Evolutionary conservation across 2,329 filamentous ascomycete species (phyloP).

Genomic region (Exophiala viscosa): DNA sequence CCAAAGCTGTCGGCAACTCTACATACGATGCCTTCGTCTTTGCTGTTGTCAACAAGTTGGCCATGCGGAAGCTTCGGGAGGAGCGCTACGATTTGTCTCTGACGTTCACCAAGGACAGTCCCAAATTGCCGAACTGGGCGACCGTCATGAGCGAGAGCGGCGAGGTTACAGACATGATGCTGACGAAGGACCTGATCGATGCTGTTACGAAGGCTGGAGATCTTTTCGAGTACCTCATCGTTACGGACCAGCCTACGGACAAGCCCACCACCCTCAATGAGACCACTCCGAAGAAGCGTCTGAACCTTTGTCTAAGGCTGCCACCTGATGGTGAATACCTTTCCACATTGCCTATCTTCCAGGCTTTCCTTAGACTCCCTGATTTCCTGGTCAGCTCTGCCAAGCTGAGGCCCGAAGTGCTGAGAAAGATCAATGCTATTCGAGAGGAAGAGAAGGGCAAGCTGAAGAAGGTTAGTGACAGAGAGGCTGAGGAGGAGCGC

Average conservation of each 20-base stretch:
- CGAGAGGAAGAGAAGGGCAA: slow-evolving; percentile 77
- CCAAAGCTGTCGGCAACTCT: slow-evolving; percentile 58
- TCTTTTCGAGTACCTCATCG: slow-evolving; percentile 77
- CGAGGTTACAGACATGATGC: slow-evolving; percentile 81
- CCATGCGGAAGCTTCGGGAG: slow-evolving; percentile 84
- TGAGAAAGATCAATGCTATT: slow-evolving; percentile 73
- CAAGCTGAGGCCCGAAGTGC: slow-evolving; percentile 86
- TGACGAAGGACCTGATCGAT: slow-evolving; percentile 82
- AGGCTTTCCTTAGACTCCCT: slow-evolving; percentile 76
- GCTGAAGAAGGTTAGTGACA: slow-evolving; percentile 75
- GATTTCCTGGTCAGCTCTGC: slow-evolving; percentile 72
- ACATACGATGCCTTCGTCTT: slow-evolving; percentile 88
- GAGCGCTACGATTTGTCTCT: slow-evolving; percentile 93
- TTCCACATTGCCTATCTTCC: slow-evolving; percentile 69
- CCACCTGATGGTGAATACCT: slow-evolving; percentile 61
- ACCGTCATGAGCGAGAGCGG: slow-evolving; percentile 97
- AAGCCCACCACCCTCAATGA: slow-evolving; percentile 84
- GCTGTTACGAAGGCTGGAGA: slow-evolving; percentile 76
- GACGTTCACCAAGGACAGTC: slow-evolving; percentile 86
- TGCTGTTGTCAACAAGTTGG: slow-evolving; percentile 90
- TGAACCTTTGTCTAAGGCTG: slow-evolving; percentile 71
- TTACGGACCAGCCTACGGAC: slow-evolving; percentile 84
- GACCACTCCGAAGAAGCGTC: slow-evolving; percentile 76
- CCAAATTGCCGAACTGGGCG: slow-evolving; percentile 83
- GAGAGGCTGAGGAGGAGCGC: slow-evolving; percentile 61